These are phyloP conservation scores for Tolypocladium guangdongense DNA, from an alignment of 2,329 filamentous ascomycete genomes.

Conservation along the genomic window DNA sequence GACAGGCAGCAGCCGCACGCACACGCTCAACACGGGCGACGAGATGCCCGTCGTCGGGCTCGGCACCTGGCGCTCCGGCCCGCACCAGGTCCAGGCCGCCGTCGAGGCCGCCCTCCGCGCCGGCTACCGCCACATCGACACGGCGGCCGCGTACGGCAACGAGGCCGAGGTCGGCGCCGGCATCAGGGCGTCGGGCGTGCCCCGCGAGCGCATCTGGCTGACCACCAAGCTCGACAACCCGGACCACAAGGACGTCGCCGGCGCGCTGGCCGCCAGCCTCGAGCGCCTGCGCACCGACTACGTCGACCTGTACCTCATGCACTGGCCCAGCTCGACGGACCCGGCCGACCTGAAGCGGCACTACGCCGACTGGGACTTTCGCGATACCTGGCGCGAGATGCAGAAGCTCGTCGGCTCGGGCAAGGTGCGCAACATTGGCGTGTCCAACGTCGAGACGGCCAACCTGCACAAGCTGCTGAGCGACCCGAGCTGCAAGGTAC, in stretches of 20 bases:
- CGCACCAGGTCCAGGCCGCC: constrained; percentile 57
- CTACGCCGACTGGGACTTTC: constrained; percentile 68
- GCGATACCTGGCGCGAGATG: constrained; percentile 70
- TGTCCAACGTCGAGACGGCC: constrained; percentile 76
- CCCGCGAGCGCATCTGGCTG: constrained; percentile 56
- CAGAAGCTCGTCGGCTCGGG: constrained; percentile 57
- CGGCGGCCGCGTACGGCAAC: constrained; percentile 68
- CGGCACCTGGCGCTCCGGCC: constrained; percentile 68
- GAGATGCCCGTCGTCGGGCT: constrained; percentile 69
- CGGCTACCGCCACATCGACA: constrained; percentile 70
- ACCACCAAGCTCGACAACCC: constrained; percentile 80
- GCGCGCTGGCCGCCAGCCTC: constrained; percentile 49
- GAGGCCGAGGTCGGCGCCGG: constrained; percentile 57
- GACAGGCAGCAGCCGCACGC: constrained; percentile 26
- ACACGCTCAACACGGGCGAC: constrained; percentile 63
- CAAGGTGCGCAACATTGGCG: constrained; percentile 71
- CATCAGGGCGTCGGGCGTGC: constrained; percentile 51
- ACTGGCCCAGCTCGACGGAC: constrained; percentile 58
- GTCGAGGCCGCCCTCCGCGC: constrained; percentile 57
- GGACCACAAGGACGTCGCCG: constrained; percentile 58
- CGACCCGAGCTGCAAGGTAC: constrained; percentile 60
- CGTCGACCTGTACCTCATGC: constrained; percentile 61
- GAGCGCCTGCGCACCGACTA: constrained; percentile 52
- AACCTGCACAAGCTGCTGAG: constrained; percentile 70
- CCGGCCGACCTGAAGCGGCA: constrained; percentile 55